These are phyloP conservation scores for Rhodotorula sp. DNA, from an alignment of 1,284 basidiomycete genomes.

Conservation along the genomic window DNA sequence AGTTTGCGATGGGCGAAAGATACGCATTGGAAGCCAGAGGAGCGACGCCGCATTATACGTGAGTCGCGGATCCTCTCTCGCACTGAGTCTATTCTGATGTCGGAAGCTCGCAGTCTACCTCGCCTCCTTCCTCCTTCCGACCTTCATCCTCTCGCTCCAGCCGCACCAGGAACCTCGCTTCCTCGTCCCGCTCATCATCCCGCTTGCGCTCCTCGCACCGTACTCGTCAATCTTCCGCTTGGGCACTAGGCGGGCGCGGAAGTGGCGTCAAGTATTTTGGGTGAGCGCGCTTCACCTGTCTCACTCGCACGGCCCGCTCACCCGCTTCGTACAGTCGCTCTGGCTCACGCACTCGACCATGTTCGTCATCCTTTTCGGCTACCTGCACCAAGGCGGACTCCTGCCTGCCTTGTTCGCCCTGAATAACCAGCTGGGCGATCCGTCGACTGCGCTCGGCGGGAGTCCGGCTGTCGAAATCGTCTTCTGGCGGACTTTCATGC, in stretches of 20 bases:
- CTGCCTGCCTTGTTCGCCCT: conserved; percentile 25
- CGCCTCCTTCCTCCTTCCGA: conserved; percentile 10
- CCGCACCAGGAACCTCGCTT: conserved; percentile 51
- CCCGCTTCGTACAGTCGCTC: conserved; percentile 2
- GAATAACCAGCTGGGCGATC: conserved; percentile 7
- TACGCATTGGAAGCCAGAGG: neutral
- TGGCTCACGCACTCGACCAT: conserved; percentile 33
- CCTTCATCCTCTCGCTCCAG: conserved; percentile 44
- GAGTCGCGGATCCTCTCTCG: neutral
- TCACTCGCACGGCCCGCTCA: neutral
- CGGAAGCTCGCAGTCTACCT: conserved; percentile 10
- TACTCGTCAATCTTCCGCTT: neutral
- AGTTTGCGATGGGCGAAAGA: neutral
- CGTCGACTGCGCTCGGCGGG: neutral
- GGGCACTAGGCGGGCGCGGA: neutral
- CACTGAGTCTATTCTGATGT: neutral
- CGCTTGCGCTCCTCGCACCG: conserved; percentile 33
- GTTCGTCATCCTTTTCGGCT: conserved; percentile 31
- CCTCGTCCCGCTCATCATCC: conserved; percentile 46
- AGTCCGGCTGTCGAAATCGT: conserved; percentile 22
- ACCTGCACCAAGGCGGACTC: conserved; percentile 40
- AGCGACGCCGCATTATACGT: neutral
- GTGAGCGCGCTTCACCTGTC: neutral
- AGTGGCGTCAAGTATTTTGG: conserved; percentile 9
- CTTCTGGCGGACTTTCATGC: conserved; percentile 41